Conservation (phyloP, 768 basidiomycete genomes). For the Trametes gibbosa region DNA sequence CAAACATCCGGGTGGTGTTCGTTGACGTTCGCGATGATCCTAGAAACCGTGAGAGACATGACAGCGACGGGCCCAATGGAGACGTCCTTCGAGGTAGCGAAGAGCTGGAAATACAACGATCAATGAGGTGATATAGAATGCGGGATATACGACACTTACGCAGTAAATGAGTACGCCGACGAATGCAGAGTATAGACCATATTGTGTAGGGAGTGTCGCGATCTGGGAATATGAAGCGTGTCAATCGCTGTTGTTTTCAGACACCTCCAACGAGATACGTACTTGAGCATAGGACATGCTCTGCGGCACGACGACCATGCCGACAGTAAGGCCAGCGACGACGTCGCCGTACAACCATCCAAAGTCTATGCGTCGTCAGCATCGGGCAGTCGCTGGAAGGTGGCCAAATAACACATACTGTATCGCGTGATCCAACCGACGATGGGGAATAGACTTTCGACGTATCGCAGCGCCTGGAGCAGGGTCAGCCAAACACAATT, state of each 20-base stretch:
- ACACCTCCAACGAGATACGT: constrained; percentile 2
- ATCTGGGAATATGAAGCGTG: constrained; percentile 44
- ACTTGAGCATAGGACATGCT: constrained; percentile 87
- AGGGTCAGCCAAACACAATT: not conserved
- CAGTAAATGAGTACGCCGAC: constrained; percentile 85
- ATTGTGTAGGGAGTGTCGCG: constrained; percentile 81
- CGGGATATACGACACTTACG: constrained; percentile 39
- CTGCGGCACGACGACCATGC: constrained; percentile 94
- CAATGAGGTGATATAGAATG: not conserved
- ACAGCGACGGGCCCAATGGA: constrained; percentile 99
- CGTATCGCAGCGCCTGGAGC: constrained; percentile 57
- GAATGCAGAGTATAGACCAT: constrained; percentile 93
- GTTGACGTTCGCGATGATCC: constrained; percentile 72
- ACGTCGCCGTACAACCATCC: constrained; percentile 86
- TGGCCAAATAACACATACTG: constrained; percentile 46
- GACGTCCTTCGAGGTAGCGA: constrained; percentile 97
- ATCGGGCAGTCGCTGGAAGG: not conserved
- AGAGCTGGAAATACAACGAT: constrained; percentile 51
- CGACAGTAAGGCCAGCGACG: constrained; percentile 90
- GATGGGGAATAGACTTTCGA: constrained; percentile 79
- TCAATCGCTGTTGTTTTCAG: not conserved
- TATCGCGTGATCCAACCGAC: constrained; percentile 83
- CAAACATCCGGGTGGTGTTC: constrained; percentile 53
- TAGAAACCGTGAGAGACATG: constrained; percentile 87
- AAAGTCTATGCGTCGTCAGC: constrained; percentile 42